Percentiles rank a stretch among this genome's conserved stretches.
Evolutionary conservation across 345 rosid genomes (phyloP).

Genomic region (Anacardium occidentale): DNA sequence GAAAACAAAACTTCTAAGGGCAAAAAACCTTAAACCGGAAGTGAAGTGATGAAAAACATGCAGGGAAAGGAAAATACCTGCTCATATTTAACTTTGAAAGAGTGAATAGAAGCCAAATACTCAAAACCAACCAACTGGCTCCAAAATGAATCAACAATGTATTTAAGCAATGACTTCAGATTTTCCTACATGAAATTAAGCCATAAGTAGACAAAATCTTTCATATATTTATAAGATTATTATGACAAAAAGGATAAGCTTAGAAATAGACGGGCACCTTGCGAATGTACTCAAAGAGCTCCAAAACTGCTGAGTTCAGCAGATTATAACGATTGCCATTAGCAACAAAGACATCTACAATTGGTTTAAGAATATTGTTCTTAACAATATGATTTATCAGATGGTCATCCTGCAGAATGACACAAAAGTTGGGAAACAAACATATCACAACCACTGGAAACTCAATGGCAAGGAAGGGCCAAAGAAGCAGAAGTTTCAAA

Average conservation of each 20-base stretch:
- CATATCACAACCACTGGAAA: slow-evolving; percentile 7
- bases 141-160: slow-evolving; percentile 86
- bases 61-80: slow-evolving; percentile 47
- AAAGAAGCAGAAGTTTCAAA: not conserved
- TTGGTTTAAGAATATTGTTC: slow-evolving; percentile 81
- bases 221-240: slow-evolving; percentile 12
- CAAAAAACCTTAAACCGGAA: slow-evolving; percentile 6
- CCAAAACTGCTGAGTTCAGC: slow-evolving; percentile 87
- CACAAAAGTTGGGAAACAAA: slow-evolving; percentile 14
- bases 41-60: slow-evolving; percentile 12
- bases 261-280: slow-evolving; percentile 50
- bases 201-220: slow-evolving; percentile 21
- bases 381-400: slow-evolving; percentile 74
- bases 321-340: slow-evolving; percentile 92
- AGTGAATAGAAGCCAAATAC: slow-evolving; percentile 52
- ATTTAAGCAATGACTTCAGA: slow-evolving; percentile 66
- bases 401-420: slow-evolving; percentile 76
- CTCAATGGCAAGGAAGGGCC: not conserved
- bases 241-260: slow-evolving; percentile 13
- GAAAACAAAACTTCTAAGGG: slow-evolving; percentile 32
- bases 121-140: slow-evolving; percentile 63
- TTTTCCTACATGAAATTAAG: slow-evolving; percentile 61
- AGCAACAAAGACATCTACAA: slow-evolving; percentile 77
- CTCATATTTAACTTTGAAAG: slow-evolving; percentile 72
- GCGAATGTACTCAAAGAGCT: slow-evolving; percentile 86